phyloP scores from a whole-genome alignment of 441 rosid genomes.

The Isatis lusitanica region DNA sequence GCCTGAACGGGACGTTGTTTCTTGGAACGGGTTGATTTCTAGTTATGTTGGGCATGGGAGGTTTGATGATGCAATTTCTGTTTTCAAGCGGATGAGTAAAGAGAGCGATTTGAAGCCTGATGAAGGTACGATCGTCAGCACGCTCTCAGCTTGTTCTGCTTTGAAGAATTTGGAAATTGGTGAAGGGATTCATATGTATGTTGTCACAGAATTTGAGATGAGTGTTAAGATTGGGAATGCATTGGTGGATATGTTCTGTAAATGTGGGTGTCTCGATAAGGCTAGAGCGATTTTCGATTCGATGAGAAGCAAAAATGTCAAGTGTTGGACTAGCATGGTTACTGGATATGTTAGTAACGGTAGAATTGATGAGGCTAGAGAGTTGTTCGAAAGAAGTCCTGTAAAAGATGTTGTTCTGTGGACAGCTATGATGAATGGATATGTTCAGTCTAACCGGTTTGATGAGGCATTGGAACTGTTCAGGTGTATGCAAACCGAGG shows the following conservation, averaged over 20 bases:
- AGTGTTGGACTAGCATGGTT: conserved; percentile 43
- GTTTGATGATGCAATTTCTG: conserved; percentile 46
- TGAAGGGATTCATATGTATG: conserved; percentile 45
- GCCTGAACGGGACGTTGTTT: conserved; percentile 55
- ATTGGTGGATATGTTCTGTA: conserved; percentile 46
- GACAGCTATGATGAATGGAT: conserved; percentile 47
- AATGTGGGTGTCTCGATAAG: conserved; percentile 31
- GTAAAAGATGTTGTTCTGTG: conserved; percentile 41
- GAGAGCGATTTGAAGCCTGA: conserved; percentile 45
- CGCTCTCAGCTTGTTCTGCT: conserved; percentile 60
- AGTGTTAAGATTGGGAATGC: conserved; percentile 61
- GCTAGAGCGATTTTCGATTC: conserved; percentile 29
- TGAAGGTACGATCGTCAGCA: conserved; percentile 63
- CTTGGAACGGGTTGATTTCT: conserved; percentile 69
- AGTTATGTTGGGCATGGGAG: conserved; percentile 46
- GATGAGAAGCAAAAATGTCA: conserved; percentile 29
- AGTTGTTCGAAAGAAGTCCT: conserved; percentile 39
- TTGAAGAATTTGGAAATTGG: conserved; percentile 55
- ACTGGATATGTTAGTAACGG: conserved; percentile 35
- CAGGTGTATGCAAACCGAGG: conserved; percentile 31
- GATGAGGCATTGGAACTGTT: conserved; percentile 36
- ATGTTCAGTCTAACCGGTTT: conserved; percentile 41
- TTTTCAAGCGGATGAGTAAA: conserved; percentile 43
- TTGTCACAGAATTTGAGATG: conserved; percentile 37
- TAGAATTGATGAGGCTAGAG: conserved; percentile 37